Percentiles rank a stretch among this genome's conserved stretches.
Conservation (phyloP, 139 green algal genomes). For the Chlorella sp. region DNA sequence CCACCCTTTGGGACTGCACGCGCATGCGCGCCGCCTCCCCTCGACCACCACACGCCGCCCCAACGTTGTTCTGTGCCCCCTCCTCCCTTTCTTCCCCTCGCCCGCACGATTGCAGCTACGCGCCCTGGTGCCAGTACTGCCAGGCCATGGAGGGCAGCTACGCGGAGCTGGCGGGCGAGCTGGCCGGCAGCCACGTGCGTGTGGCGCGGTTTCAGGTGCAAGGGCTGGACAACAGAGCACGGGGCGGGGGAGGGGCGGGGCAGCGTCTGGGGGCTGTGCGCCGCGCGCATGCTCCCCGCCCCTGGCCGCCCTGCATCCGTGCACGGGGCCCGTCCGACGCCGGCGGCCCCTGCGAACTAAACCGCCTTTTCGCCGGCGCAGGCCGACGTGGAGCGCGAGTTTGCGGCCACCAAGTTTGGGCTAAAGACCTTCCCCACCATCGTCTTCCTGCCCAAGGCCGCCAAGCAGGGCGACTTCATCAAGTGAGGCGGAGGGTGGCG, state of each 20-base stretch:
- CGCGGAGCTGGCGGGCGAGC: conserved; percentile 62
- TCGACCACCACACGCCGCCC: no score
- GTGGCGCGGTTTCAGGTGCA: conserved; percentile 83
- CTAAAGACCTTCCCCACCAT: conserved; percentile 94
- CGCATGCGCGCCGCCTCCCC: no score
- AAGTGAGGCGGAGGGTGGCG: neutral
- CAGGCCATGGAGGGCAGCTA: conserved; percentile 83
- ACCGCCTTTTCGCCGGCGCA: conserved; percentile 6
- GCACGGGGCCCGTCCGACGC: no score
- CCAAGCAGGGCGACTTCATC: conserved; percentile 6
- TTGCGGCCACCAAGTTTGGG: conserved; percentile 67
- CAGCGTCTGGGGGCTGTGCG: neutral
- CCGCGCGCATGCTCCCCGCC: neutral
- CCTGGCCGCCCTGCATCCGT: neutral
- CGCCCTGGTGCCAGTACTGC: conserved; percentile 96
- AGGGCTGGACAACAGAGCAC: no score
- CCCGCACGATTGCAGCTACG: no score
- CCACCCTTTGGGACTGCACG: no score
- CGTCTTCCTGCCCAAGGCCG: conserved; percentile 74
- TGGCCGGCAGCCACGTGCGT: conserved; percentile 57
- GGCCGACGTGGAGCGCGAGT: conserved; percentile 84
- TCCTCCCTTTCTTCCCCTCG: no score
- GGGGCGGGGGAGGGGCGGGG: no score
- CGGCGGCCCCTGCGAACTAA: no score
- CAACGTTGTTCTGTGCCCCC: no score